Base-by-base conservation (phyloP, 306 rosid genomes). In the Rosa multiflora region DNA sequence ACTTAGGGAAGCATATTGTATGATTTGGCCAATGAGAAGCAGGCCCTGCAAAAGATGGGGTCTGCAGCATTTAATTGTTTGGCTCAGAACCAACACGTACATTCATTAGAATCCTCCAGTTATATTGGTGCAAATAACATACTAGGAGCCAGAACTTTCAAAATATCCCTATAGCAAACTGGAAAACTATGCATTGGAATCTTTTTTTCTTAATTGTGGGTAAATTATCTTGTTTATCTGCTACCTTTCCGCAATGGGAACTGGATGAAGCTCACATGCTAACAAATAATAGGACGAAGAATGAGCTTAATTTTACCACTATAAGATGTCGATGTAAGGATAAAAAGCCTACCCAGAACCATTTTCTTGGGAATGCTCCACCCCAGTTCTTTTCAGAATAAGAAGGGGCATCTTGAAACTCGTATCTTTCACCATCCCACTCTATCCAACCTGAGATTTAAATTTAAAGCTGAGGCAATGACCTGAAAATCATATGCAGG, bases 341-440 rank as follows among this genome's bases (percentile, higher is more conserved):
- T 81, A 78, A 52, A 55, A 72, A 32, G 82, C 56, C 85, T 89
- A 94, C 99, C 99, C 99, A 94, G 89, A 92, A 94, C 99, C 99
- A 94, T 88, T 91, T 94, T 88, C 99, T 89, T 18, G 99, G 97
- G 83, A 94, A 94, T 78, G 78, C 95, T 84, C 95, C 99, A 75
- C 99, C 99, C 99, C 99, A 94, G 67, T 94, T 94, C 88, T 94
- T 92, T 83, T 94, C 97, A 4, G 97, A 92, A 84, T 94, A 92
- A 46, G 99, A 91, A 46, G 95, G 97, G 70, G 99, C 99, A 87
- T 94, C 84, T 51, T 91, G 86, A 78, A 94, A 94, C 86, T 94
- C 99, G 79, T 88, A 81, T 87, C 91, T 91, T 88, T 92, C 97
- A 62, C 91, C 95, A 47, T 86, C 97, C 99, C 99, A 94, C 91